phyloP scores from a whole-genome alignment of 2,329 filamentous ascomycete genomes.

The Diaporthe capsici region DNA sequence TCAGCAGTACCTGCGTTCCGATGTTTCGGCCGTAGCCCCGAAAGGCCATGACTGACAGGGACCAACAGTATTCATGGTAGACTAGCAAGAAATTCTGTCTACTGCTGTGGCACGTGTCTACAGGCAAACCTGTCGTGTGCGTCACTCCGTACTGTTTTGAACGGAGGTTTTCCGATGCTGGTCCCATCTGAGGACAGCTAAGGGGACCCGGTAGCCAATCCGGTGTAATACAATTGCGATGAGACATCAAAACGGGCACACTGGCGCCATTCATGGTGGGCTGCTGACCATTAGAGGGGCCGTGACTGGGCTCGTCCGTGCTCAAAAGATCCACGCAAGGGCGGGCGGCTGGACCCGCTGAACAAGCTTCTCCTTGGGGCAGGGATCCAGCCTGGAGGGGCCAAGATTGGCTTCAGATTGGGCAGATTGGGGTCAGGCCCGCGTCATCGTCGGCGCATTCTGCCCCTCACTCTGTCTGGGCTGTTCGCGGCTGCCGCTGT shows the following conservation, averaged over 20 bases:
- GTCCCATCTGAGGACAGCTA: neutral
- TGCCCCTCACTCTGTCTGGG: conserved; percentile 17
- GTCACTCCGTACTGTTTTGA: neutral
- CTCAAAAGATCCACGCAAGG: neutral
- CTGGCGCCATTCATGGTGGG: neutral
- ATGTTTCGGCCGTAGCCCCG: neutral
- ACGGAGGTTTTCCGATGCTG: neutral
- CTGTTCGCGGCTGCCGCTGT: neutral
- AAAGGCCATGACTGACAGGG: neutral
- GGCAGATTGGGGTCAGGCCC: neutral
- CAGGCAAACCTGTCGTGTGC: neutral
- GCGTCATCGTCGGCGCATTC: conserved; percentile 16
- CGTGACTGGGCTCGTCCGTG: conserved; percentile 31
- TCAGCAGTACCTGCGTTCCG: neutral
- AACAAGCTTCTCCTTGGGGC: conserved; percentile 26
- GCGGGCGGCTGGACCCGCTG: conserved; percentile 33
- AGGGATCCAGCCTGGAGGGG: conserved; percentile 10
- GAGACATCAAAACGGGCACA: neutral
- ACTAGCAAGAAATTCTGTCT: neutral
- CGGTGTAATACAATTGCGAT: conserved; percentile 36
- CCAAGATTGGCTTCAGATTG: neutral
- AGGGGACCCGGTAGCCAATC: conserved; percentile 29
- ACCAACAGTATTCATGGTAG: neutral
- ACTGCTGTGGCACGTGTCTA: neutral
- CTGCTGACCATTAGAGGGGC: conserved; percentile 40